Evolutionary conservation across 345 rosid genomes (phyloP), one percentile per base, ranked within the genome.

Genomic region (Brassica incana): DNA sequence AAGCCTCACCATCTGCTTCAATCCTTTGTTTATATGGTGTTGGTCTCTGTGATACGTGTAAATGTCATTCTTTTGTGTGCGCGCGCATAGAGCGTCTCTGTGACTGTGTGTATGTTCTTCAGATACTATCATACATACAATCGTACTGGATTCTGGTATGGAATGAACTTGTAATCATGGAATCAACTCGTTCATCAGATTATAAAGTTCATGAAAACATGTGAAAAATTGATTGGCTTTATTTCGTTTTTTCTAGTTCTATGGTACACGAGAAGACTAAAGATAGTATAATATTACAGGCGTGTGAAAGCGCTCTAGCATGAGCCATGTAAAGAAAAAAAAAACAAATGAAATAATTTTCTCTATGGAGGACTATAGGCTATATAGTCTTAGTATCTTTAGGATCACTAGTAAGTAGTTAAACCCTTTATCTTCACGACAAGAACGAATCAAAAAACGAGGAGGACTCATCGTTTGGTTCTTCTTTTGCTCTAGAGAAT

Each of bases 401-500:
- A 69, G 40, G 76, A 29, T 75, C 62, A 80, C 76, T 70, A 69
- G 67, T 38, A 54, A 60, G 74, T 67, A 74, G 74, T 79, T 15
- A 60, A 56, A 68, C 30, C 72, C 63, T 52, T n/a, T 50, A 0
- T 45, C 60, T 73, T 84, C 81, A 89, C 12, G 81, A 69, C 64
- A 87, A 78, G 66, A 89, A 85, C 7, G 89, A 82, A 16, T 87
- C 93, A 11, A 92, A 45, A 56, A 85, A 88, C 15, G 83, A 78
- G 33, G 82, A 58, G 0, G 62, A 5, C 12, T 85, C 90, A 8
- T 88, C 97, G 62, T 74, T 81, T 25, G 91, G 89, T 78, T 94
- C 98, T 80, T 92, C 95, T 77, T 94, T 94, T 11, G 97, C 81
- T 83, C 88, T 82, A 14, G 84, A 38, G 66, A 83, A 85, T 32